Base-by-base conservation (phyloP, 176 grass and related monocot genomes). In the Oryza brachyantha region DNA sequence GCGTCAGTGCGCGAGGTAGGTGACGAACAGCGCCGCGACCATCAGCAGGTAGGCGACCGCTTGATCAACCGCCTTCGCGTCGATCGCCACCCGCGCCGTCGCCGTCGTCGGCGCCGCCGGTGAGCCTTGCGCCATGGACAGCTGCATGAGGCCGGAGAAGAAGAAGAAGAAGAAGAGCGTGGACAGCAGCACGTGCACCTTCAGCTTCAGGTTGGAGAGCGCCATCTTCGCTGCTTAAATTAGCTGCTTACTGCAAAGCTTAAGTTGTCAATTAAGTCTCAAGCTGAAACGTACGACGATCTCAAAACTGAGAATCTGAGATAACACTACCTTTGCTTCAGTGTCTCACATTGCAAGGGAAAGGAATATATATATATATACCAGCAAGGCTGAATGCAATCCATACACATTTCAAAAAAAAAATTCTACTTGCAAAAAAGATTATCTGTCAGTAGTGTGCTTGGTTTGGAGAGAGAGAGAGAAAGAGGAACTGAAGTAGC, bases 61-160 rank as follows among this genome's bases (percentile, higher is more conserved):
- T 60, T 72, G 79, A 72, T 67, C 79, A 0, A 77, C 29, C 3
- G 45, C 66, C 66, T 66, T 83, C 0, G 11, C 37, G 14, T 72
- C 72, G 0, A 81, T 5, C 13, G 16, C 42, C 16, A 24, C 70
- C 17, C 43, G 45, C 1, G 36, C 35, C 57, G 8, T 31, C 19
- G 37, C 21, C 27, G 62, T 13, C 8, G 39, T 36, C 26, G 41
- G 12, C 48, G 48, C 48, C 17, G 48, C 48, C 46, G 80, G 40
- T 31, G 26, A 54, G 22, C 41, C 79, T 17, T 83, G 59, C 63
- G 74, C 66, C 61, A 63, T 40, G 46, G 61, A 78, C 12, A 79
- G 67, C 79, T 77, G 67, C 74, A 87, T 83, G 67, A 83, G 74
- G 2, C 73, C 85, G 12, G 85, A 66, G 80, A 73, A 73, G 78